Base-by-base conservation (phyloP, 1,284 basidiomycete genomes). In the Earliella scabrosa region DNA sequence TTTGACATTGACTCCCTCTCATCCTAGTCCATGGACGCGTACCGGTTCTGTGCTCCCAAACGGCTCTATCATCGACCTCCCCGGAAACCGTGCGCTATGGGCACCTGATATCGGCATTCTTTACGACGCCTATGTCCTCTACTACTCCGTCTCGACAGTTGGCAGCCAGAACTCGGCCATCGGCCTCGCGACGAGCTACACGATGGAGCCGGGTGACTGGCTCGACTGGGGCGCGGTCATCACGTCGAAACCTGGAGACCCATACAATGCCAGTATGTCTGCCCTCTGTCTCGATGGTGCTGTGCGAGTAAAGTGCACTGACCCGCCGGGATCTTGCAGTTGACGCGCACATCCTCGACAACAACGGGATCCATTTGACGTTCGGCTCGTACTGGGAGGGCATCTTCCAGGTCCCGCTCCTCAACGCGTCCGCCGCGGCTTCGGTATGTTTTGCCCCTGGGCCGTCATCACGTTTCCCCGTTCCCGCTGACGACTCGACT, bases 151-250 rank as follows among this genome's bases (percentile, higher is more conserved):
- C 18, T 73, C 71, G 21, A 56, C 65, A 4, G 61, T 72, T 36
- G 70, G 69, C 14, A 68, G 63, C 13, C 68, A 71, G 54, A 63
- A 71, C 43, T 73, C 71, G 18, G 68, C 59, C 13, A 73, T 73
- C 52, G 72, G 72, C 0, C 63, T 73, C 21, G 72, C 72, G 3
- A 73, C 70, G 0, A 71, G 68, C 52, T 40, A 47, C 8, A 65
- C 70, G 9, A 69, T 72, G 68, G 67, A 70, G 38, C 63, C 68
- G 10, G 73, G 71, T 13, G 66, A 67, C 1, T 74, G 73, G 73
- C 68, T 66, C 4, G 73, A 74, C 54, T 64, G 67, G 16, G 73
- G 72, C 10, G 60, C 64, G 6, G 71, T 74, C 4, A 64, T 73
- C 45, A 59, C 60, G 4, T 71, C 70, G 0, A 54, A 54, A 14